phyloP scores from a whole-genome alignment of 768 basidiomycete species.

The Boletus speciosus region DNA sequence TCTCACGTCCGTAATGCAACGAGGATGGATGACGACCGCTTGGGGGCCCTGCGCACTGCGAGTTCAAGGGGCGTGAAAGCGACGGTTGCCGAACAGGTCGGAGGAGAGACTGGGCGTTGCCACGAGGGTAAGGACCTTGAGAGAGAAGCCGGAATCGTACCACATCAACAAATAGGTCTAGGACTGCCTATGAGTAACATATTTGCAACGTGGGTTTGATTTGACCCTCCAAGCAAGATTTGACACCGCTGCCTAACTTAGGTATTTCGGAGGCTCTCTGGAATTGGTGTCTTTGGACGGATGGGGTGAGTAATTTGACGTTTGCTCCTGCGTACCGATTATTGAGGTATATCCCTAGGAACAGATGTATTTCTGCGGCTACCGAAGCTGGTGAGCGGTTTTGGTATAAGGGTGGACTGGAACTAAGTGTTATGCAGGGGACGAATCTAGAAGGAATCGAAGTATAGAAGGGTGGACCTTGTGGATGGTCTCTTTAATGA shows the following conservation, averaged over 20 bases:
- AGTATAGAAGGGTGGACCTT: constrained; percentile 40
- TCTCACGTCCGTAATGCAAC: constrained; percentile 78
- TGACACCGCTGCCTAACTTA: constrained; percentile 23
- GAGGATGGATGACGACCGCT: constrained; percentile 60
- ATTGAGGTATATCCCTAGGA: constrained; percentile 40
- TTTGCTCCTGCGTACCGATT: neutral
- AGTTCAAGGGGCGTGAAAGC: constrained; percentile 65
- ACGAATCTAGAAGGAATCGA: constrained; percentile 85
- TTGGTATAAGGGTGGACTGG: neutral
- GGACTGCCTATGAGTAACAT: constrained; percentile 90
- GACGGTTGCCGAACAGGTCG: constrained; percentile 78
- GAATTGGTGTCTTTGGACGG: constrained; percentile 79
- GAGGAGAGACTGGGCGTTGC: constrained; percentile 24
- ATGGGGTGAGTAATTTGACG: constrained; percentile 55
- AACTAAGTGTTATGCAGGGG: constrained; percentile 45
- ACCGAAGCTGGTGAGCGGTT: constrained; percentile 65
- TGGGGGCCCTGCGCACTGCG: constrained; percentile 64
- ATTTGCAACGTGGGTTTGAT: constrained; percentile 63
- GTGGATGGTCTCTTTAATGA: neutral
- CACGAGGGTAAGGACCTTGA: constrained; percentile 36
- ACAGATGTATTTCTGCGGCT: constrained; percentile 81
- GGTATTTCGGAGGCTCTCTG: constrained; percentile 81
- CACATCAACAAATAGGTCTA: constrained; percentile 70
- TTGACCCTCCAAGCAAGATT: neutral
- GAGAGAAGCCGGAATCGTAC: constrained; percentile 42